Percentiles rank a stretch among this genome's conserved stretches.
phyloP scores from a whole-genome alignment of 352 stramenopile species.

The Blastocystis sp. region DNA sequence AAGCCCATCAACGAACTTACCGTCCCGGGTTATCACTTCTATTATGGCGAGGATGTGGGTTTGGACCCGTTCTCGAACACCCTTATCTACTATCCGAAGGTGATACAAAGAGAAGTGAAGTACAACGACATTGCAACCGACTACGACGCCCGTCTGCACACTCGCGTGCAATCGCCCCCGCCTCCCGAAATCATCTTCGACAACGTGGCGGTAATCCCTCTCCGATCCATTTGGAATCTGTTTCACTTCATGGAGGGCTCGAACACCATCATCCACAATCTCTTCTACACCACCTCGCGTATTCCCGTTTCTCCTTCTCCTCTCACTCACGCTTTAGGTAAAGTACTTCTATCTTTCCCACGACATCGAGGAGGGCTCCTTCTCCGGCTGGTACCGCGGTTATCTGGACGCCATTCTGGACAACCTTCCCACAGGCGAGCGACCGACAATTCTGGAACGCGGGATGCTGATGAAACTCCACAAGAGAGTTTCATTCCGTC shows the following conservation, averaged over 20 bases:
- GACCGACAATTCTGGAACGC: slow-evolving; percentile 3
- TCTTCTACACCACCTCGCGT: not conserved
- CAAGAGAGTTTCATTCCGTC: not conserved
- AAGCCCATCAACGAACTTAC: not conserved
- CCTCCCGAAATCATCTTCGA: not conserved
- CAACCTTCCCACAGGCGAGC: not conserved
- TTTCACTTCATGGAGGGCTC: not conserved
- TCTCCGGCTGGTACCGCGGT: not conserved
- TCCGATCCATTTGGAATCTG: not conserved
- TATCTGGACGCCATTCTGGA: slow-evolving; percentile 2
- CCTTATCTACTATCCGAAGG: not conserved
- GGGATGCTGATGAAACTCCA: not conserved
- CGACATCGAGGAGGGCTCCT: slow-evolving; percentile 16
- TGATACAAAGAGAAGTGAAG: not conserved
- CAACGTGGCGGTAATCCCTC: not conserved
- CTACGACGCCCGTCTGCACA: not conserved
- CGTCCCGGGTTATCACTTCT: not conserved
- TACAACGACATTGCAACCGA: not conserved
- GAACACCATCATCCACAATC: not conserved
- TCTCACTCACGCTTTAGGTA: not conserved
- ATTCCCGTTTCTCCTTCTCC: slow-evolving; percentile 14
- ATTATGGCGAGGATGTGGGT: not conserved
- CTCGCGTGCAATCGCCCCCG: not conserved
- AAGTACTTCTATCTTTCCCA: slow-evolving; percentile 27
- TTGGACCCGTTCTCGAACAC: not conserved